Conservation (phyloP, 2,329 filamentous ascomycete species). For the Colletotrichum navitas region DNA sequence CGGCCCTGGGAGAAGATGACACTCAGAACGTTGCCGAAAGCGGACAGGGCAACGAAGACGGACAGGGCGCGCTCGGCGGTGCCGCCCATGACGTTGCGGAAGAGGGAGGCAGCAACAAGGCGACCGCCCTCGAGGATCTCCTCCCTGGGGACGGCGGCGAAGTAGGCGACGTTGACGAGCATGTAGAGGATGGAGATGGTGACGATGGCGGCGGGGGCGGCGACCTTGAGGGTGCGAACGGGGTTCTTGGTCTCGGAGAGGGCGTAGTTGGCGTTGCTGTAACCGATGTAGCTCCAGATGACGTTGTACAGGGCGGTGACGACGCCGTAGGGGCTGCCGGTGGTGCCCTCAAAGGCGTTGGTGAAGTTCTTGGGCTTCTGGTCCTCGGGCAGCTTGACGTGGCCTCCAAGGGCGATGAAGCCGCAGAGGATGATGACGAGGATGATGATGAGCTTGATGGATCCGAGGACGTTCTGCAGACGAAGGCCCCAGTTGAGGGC, state of each 20-base stretch:
- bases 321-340: constrained; percentile 73
- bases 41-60: constrained; percentile 76
- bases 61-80: constrained; percentile 69
- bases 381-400: constrained; percentile 64
- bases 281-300: constrained; percentile 78
- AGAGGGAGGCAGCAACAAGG: constrained; percentile 66
- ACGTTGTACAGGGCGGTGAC: constrained; percentile 80
- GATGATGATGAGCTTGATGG: constrained; percentile 75
- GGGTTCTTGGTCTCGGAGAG: constrained; percentile 76
- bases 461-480: constrained; percentile 74
- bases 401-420: constrained; percentile 71
- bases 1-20: constrained; percentile 78
- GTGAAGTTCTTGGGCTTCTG: constrained; percentile 72
- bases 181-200: constrained; percentile 73
- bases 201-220: constrained; percentile 71
- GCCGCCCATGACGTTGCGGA: constrained; percentile 67
- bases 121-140: constrained; percentile 65
- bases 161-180: constrained; percentile 76
- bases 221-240: constrained; percentile 72
- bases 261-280: constrained; percentile 77
- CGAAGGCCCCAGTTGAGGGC: constrained; percentile 75
- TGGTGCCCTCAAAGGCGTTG: constrained; percentile 75
- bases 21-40: constrained; percentile 75
- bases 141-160: constrained; percentile 67
- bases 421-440: constrained; percentile 74